Percentiles rank a stretch among this genome's conserved stretches.
Evolutionary conservation across 805 yeast genomes (phyloP).

Genomic region (Blastobotrys americana): DNA sequence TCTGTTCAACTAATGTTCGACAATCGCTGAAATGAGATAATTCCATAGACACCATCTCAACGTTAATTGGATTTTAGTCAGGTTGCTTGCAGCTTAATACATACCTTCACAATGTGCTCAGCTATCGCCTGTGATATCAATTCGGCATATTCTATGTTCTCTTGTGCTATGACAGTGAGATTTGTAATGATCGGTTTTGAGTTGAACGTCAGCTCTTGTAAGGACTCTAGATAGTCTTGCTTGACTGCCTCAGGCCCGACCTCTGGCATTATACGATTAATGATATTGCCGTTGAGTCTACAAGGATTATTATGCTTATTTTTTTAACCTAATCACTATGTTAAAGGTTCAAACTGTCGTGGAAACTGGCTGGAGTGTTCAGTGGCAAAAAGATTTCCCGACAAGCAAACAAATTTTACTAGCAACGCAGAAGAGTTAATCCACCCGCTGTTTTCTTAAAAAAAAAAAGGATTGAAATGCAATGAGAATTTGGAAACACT

Average conservation of each 20-base stretch:
- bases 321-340: neutral
- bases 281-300: no score
- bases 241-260: conserved; percentile 33
- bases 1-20: no score
- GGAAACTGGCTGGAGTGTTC: no score
- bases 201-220: conserved; percentile 71
- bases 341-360: no score
- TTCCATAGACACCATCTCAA: neutral
- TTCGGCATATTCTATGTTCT: conserved; percentile 68
- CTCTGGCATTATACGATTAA: conserved; percentile 12
- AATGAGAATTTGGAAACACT: no score
- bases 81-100: no score
- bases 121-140: conserved; percentile 72
- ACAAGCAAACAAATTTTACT: no score
- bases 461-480: no score
- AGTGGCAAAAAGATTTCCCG: no score
- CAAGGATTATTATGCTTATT: neutral
- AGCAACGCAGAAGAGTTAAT: no score
- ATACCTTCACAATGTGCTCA: conserved; percentile 55
- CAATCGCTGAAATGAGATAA: no score
- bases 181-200: conserved; percentile 85
- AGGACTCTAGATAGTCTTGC: conserved; percentile 62
- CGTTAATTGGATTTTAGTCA: neutral
- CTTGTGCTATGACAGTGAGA: conserved; percentile 79
- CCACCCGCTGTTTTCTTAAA: no score